phyloP scores from a whole-genome alignment of 2,329 filamentous ascomycete species.

The Penicillium sp. region DNA sequence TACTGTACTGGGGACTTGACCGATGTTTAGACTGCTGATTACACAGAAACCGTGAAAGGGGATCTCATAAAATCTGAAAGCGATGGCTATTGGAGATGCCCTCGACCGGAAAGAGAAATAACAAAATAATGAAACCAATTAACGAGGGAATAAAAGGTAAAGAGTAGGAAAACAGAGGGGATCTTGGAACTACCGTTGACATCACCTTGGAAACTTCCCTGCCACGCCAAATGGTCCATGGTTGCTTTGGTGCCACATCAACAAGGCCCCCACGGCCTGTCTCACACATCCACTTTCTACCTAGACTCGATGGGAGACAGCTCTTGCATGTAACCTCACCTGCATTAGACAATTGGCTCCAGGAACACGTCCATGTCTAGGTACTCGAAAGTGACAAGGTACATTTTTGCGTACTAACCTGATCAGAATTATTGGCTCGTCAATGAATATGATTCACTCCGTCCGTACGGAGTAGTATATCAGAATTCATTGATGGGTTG shows the following conservation, averaged over 20 bases:
- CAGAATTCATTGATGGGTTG: too few relatives aligned
- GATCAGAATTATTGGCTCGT: background rate
- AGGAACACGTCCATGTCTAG: background rate
- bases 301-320: background rate
- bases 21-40: background rate
- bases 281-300: background rate
- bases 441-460: background rate
- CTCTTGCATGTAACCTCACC: constrained; percentile 20
- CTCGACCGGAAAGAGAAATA: too few relatives aligned
- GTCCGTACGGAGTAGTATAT: too few relatives aligned
- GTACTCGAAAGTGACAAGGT: background rate
- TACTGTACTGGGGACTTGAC: background rate
- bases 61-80: constrained; percentile 7
- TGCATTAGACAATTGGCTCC: constrained; percentile 11
- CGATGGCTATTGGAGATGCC: background rate
- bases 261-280: background rate
- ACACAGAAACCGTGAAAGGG: background rate
- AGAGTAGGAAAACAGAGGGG: background rate
- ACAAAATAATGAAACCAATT: background rate
- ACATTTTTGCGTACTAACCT: too few relatives aligned
- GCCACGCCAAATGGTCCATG: background rate
- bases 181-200: constrained; percentile 8
- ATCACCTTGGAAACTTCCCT: constrained; percentile 11
- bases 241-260: background rate
- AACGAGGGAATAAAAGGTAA: background rate